A percentile compares a stretch with the other conserved stretches of the same genome.
phyloP scores from a whole-genome alignment of 345 rosid genomes.

The Pugionium dolabratum region DNA sequence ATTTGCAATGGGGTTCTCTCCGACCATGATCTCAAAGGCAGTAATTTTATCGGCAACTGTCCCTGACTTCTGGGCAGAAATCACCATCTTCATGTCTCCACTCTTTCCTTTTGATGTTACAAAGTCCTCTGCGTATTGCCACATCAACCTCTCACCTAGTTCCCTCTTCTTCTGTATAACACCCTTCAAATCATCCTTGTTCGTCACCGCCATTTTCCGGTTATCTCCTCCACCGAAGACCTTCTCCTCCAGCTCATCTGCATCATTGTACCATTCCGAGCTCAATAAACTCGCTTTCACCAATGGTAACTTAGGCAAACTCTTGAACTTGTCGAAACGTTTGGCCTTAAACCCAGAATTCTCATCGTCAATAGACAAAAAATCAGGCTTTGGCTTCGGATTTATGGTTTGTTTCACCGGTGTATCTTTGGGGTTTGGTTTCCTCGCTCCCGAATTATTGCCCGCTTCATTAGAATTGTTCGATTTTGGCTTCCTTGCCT shows the following conservation, averaged over 20 bases:
- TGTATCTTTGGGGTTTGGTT: slow-evolving; percentile 9
- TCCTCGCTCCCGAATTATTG: slow-evolving; percentile 11
- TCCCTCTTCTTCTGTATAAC: slow-evolving; percentile 67
- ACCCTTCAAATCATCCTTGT: slow-evolving; percentile 54
- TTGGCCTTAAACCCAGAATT: slow-evolving; percentile 28
- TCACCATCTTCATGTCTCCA: slow-evolving; percentile 83
- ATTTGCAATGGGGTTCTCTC: slow-evolving; percentile 88
- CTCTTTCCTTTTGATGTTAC: slow-evolving; percentile 62
- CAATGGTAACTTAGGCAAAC: slow-evolving; percentile 66
- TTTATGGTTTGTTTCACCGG: slow-evolving; percentile 15
- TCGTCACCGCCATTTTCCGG: slow-evolving; percentile 39
- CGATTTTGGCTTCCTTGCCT: slow-evolving; percentile 32
- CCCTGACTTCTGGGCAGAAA: slow-evolving; percentile 84
- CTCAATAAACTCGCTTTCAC: slow-evolving; percentile 65
- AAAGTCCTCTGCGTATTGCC: slow-evolving; percentile 73
- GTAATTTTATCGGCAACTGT: slow-evolving; percentile 92
- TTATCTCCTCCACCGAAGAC: slow-evolving; percentile 50
- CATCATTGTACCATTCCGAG: slow-evolving; percentile 74
- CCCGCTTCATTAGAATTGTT: slow-evolving; percentile 19
- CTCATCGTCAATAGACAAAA: slow-evolving; percentile 53
- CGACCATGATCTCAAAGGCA: slow-evolving; percentile 81
- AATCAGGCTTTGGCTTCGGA: slow-evolving; percentile 57
- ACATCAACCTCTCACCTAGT: slow-evolving; percentile 77
- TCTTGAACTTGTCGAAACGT: slow-evolving; percentile 50
- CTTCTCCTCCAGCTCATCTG: slow-evolving; percentile 67